A percentile compares a stretch with the other conserved stretches of the same genome.
Evolutionary conservation across 1,284 basidiomycete genomes (phyloP).

Genomic region (Ustilago nuda): DNA sequence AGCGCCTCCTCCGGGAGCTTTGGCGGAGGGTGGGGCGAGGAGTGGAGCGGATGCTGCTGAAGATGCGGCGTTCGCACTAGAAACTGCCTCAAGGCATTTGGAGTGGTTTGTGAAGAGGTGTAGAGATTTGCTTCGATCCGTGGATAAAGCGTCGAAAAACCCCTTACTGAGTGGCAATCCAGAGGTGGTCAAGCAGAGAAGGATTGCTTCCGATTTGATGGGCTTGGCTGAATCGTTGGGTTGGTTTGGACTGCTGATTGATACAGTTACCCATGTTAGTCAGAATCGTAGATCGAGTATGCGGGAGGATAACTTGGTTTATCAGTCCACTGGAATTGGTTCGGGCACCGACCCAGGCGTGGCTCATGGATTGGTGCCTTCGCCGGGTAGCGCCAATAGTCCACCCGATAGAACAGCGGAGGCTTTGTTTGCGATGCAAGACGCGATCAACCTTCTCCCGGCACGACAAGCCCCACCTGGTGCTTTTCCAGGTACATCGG

Average conservation of each 20-base stretch:
- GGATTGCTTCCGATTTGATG: conserved; percentile 44
- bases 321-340: conserved; percentile 33
- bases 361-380: conserved; percentile 19
- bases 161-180: conserved; percentile 32
- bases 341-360: conserved; percentile 44
- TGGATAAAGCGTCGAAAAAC: conserved; percentile 40
- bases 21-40: conserved; percentile 37
- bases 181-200: conserved; percentile 30
- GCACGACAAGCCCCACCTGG: conserved; percentile 47
- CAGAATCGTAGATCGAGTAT: conserved; percentile 43
- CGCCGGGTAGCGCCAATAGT: conserved; percentile 15
- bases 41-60: conserved; percentile 47
- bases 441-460: conserved; percentile 42
- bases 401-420: conserved; percentile 41
- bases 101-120: conserved; percentile 50
- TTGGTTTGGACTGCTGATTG: conserved; percentile 52
- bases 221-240: conserved; percentile 49
- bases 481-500: conserved; percentile 46
- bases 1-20: conserved; percentile 43
- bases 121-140: conserved; percentile 34
- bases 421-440: conserved; percentile 48
- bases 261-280: conserved; percentile 47
- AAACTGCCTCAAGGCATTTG: conserved; percentile 47
- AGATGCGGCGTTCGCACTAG: conserved; percentile 50
- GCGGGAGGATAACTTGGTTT: conserved; percentile 45